Conservation (phyloP, 805 yeast genomes). For the Kuraishia piskuri region DNA sequence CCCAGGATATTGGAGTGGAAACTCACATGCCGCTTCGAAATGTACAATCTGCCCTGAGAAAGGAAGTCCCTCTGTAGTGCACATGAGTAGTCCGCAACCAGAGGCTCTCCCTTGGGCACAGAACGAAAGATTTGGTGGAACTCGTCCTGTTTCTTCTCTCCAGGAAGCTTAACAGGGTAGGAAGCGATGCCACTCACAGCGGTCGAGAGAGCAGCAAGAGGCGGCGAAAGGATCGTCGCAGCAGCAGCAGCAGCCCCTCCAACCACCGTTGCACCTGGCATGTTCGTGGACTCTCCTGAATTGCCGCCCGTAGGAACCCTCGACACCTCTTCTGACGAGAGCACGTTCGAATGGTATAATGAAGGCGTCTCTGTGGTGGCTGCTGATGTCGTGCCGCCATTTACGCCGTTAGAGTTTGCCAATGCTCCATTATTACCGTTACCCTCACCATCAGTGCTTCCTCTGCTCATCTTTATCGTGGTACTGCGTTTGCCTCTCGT, state of each 20-base stretch:
- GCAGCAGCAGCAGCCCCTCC: not conserved
- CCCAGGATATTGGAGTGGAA: slow-evolving; percentile 65
- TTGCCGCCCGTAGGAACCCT: not conserved
- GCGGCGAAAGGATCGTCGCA: not conserved
- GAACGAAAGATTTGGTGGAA: slow-evolving; percentile 53
- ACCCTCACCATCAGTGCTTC: not conserved
- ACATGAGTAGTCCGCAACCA: slow-evolving; percentile 57
- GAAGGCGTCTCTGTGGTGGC: not conserved
- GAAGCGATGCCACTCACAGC: not conserved
- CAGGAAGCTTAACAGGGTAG: slow-evolving; percentile 17
- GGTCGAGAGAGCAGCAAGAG: not conserved
- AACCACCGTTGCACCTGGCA: not conserved
- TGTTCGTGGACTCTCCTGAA: not conserved
- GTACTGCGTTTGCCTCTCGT: not conserved
- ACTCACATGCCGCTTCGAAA: slow-evolving; percentile 45
- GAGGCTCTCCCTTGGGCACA: slow-evolving; percentile 38
- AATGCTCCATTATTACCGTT: not conserved
- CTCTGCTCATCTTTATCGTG: not conserved
- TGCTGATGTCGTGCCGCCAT: not conserved
- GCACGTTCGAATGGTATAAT: not conserved
- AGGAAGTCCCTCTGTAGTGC: slow-evolving; percentile 60
- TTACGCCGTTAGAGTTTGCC: not conserved
- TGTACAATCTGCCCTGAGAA: slow-evolving; percentile 57
- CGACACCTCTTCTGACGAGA: not conserved
- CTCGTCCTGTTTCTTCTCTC: slow-evolving; percentile 45